These are phyloP conservation scores for Boletus hoseneyae DNA, from an alignment of 1,284 basidiomycete genomes.

Conservation along the genomic window DNA sequence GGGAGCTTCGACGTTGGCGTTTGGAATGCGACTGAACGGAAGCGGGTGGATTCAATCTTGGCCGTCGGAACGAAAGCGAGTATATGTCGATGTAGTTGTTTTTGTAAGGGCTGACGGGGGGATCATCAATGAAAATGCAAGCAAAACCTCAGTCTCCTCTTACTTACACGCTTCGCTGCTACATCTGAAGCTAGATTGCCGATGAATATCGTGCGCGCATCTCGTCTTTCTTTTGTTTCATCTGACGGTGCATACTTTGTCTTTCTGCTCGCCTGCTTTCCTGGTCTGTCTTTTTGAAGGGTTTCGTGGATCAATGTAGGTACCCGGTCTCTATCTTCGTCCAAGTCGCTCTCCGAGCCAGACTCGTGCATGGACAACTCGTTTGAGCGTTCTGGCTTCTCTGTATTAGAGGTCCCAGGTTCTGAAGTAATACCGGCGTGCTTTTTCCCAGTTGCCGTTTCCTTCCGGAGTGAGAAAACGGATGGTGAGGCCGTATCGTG, in stretches of 20 bases:
- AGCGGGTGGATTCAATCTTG: constrained; percentile 87
- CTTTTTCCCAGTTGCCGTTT: constrained; percentile 21
- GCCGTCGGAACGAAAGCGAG: constrained; percentile 63
- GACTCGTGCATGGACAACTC: not conserved
- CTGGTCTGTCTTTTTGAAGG: constrained; percentile 14
- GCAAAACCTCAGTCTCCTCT: not conserved
- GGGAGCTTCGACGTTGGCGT: constrained; percentile 68
- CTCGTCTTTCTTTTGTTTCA: constrained; percentile 68
- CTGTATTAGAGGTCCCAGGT: constrained; percentile 32
- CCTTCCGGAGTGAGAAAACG: constrained; percentile 15
- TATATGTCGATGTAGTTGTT: constrained; percentile 72
- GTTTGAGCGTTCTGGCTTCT: constrained; percentile 16
- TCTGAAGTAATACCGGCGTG: constrained; percentile 9
- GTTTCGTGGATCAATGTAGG: constrained; percentile 37
- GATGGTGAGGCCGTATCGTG: constrained; percentile 8
- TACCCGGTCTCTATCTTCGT: constrained; percentile 14
- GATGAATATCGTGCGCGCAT: constrained; percentile 88
- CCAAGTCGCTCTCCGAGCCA: constrained; percentile 12
- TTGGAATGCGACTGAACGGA: constrained; percentile 87
- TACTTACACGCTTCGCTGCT: constrained; percentile 68
- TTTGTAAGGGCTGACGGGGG: constrained; percentile 49
- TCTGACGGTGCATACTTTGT: constrained; percentile 52
- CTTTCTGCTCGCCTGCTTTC: constrained; percentile 24
- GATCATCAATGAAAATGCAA: constrained; percentile 3
- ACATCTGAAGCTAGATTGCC: constrained; percentile 85